These are phyloP conservation scores for Naganishia friedmannii DNA, from an alignment of 768 basidiomycete species.

Conservation along the genomic window DNA sequence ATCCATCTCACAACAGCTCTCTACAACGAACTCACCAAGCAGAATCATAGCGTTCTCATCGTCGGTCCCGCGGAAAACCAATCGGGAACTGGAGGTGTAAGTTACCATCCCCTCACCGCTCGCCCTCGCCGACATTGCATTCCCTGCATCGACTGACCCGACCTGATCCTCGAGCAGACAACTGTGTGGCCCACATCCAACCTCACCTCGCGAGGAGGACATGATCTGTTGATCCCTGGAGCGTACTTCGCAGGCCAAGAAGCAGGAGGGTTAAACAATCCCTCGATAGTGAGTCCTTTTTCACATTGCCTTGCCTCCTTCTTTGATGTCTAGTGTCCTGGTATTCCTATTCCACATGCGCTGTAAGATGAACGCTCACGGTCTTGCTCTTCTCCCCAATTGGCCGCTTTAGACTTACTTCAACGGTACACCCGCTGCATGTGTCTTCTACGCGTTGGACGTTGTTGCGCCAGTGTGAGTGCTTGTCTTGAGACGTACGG, in stretches of 20 bases:
- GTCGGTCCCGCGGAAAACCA: slow-evolving; percentile 25
- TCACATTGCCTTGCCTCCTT: too few species aligned
- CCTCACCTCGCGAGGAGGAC: slow-evolving; percentile 9
- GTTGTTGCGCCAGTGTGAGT: slow-evolving; percentile 28
- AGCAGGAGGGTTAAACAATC: slow-evolving; percentile 15
- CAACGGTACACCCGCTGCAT: slow-evolving; percentile 29
- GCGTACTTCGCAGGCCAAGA: slow-evolving; percentile 19
- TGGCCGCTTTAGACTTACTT: slow-evolving; percentile 23
- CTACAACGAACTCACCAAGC: slow-evolving; percentile 20
- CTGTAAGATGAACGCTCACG: background rate
- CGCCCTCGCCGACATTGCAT: too few species aligned
- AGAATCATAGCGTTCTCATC: slow-evolving; percentile 25
- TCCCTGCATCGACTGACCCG: too few species aligned
- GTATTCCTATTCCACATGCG: too few species aligned
- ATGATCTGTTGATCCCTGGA: slow-evolving; percentile 10
- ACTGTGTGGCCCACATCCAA: slow-evolving; percentile 28
- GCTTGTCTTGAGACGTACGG: background rate
- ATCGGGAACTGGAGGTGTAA: slow-evolving; percentile 22
- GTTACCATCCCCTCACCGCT: background rate
- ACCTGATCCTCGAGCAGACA: background rate
- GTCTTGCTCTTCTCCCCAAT: background rate
- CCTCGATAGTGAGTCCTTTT: slow-evolving; percentile 18
- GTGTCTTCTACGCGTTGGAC: slow-evolving; percentile 30
- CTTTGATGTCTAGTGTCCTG: too few species aligned
- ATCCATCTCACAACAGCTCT: background rate